Base-by-base conservation (phyloP, 2,329 filamentous ascomycete species). In the Neophaeococcomyces aloes region DNA sequence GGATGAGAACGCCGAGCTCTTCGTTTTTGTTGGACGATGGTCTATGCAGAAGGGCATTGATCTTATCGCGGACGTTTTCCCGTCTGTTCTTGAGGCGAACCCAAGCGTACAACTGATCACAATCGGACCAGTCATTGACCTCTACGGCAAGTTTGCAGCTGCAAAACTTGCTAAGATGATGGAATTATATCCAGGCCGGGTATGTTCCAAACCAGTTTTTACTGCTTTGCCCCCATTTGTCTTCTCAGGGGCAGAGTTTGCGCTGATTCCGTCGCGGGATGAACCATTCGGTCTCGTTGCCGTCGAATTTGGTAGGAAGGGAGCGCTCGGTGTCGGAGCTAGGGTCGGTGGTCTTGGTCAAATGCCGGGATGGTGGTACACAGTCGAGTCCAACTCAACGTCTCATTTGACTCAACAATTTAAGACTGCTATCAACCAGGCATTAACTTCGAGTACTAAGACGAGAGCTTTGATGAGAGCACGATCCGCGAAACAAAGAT, bases 301-400 rank as follows among this genome's bases (percentile, higher is more conserved):
- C 23, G 78, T 82, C 34, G 78, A 82, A 54, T 82, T 82, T 51
- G 78, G 78, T 45, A 69, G 79, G 18, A 81, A 82, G 58, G 79
- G 78, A 53, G 79, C 78, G 15, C 67, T 82, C 33, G 78, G 78
- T 52, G 76, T 82, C 44, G 79, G 78, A 35, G 75, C 78, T 29
- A 69, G 77, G 42, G 79, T 82, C 29, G 78, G 78, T 51, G 79
- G 78, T 43, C 67, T 82, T 17, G 77, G 78, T n/a, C 75, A 79
- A 56, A 81, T 82, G 78, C 79, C 79, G 15, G 79, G 79, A 18
- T 81, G 78, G 73, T 82, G 78, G 78, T 82, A 75, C 58, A 81
- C 78, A 0, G 74, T 82, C 44, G 79, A 82, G 57, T 79, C 76
- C 0, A 77, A 71, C 4, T 75, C 75, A 1, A 78, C 77, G 0